Percentiles rank a stretch among this genome's conserved stretches.
These are phyloP conservation scores for Cylindricascospora bacillispora DNA, from an alignment of 1,139 yeast species.

Conservation along the genomic window DNA sequence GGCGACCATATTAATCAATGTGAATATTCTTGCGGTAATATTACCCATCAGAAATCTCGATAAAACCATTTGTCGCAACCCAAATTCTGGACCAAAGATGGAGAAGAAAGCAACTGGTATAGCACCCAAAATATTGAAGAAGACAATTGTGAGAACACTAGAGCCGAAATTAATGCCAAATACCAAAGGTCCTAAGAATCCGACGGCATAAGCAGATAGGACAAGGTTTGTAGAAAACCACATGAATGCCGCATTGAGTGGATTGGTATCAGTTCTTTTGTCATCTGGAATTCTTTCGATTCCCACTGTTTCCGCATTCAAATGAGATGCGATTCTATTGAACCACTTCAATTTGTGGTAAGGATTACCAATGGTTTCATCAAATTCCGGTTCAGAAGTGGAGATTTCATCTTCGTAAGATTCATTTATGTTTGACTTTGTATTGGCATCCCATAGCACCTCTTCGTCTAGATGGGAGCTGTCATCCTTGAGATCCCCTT, in stretches of 20 bases:
- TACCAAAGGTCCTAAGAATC: constrained; percentile 56
- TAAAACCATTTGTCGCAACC: constrained; percentile 79
- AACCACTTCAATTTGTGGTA: not conserved
- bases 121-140: constrained; percentile 64
- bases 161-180: constrained; percentile 53
- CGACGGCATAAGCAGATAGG: constrained; percentile 72
- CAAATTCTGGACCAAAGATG: constrained; percentile 75
- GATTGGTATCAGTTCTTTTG: constrained; percentile 38
- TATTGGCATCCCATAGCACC: too few relatives aligned
- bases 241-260: constrained; percentile 69
- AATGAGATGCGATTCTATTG: constrained; percentile 1
- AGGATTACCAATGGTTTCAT: not conserved
- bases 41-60: constrained; percentile 74
- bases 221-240: constrained; percentile 91
- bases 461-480: too few relatives aligned
- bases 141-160: constrained; percentile 47
- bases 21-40: constrained; percentile 61
- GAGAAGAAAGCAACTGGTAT: constrained; percentile 76
- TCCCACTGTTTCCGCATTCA: constrained; percentile 36
- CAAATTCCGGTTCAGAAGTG: too few relatives aligned
- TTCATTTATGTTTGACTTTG: too few relatives aligned
- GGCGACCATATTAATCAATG: constrained; percentile 67
- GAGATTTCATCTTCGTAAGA: too few relatives aligned
- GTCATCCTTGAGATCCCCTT: too few relatives aligned
- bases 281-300: constrained; percentile 36